phyloP scores from a whole-genome alignment of 2,329 filamentous ascomycete genomes.

The Cordyceps pruinosa region DNA sequence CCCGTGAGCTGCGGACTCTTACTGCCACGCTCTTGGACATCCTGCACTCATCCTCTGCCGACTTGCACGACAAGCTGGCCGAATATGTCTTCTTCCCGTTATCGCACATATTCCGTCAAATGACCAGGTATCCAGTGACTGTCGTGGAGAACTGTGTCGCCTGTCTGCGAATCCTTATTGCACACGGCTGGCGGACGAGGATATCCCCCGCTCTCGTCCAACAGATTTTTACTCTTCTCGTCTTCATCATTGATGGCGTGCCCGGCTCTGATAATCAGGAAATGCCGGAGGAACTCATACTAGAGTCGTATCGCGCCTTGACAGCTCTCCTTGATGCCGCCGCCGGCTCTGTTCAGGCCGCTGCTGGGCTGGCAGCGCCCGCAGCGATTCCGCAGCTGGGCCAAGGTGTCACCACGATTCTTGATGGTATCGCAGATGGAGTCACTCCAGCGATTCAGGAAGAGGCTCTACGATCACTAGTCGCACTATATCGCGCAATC shows the following conservation, averaged over 20 bases:
- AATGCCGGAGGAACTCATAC: conserved; percentile 65
- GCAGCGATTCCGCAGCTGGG: conserved; percentile 71
- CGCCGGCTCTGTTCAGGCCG: conserved; percentile 40
- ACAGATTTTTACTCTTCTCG: conserved; percentile 79
- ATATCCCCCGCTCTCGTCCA: conserved; percentile 68
- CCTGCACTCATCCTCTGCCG: conserved; percentile 39
- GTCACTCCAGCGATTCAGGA: conserved; percentile 62
- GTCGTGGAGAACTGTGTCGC: conserved; percentile 70
- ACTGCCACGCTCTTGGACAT: conserved; percentile 38
- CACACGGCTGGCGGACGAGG: conserved; percentile 68
- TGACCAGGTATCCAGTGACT: conserved; percentile 62
- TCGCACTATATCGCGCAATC: conserved; percentile 55
- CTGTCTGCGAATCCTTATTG: conserved; percentile 66
- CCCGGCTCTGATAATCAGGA: conserved; percentile 44
- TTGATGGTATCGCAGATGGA: conserved; percentile 65
- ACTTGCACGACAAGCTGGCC: conserved; percentile 73
- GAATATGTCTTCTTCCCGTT: conserved; percentile 95
- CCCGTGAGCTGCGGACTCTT: conserved; percentile 39
- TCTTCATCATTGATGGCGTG: conserved; percentile 70
- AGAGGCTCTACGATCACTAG: conserved; percentile 59
- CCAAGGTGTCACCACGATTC: conserved; percentile 70
- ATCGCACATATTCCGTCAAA: conserved; percentile 74
- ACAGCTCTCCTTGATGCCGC: conserved; percentile 57
- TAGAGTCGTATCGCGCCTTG: conserved; percentile 65
- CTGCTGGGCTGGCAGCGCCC: conserved; percentile 44